phyloP scores from a whole-genome alignment of 768 basidiomycete species.

The Pleurotus eryngii region DNA sequence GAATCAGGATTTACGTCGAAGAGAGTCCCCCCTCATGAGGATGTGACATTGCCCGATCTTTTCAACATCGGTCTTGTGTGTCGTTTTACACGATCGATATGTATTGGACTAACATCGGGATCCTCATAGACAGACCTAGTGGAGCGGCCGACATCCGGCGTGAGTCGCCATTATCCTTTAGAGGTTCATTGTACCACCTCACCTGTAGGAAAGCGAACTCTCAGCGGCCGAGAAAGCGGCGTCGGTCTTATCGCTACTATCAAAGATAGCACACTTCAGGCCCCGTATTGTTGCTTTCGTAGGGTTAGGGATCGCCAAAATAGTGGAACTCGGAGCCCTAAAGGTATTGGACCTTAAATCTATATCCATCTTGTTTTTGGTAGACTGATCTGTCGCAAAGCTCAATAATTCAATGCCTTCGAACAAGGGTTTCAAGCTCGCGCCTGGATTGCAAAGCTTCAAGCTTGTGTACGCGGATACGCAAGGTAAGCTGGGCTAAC shows the following conservation, averaged over 20 bases:
- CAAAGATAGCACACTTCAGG: slow-evolving; percentile 51
- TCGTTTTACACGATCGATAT: background rate
- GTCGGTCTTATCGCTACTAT: slow-evolving; percentile 55
- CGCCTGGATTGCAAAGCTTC: slow-evolving; percentile 44
- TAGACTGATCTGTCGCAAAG: background rate
- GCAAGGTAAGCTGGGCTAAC: slow-evolving; percentile 9
- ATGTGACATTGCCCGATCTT: slow-evolving; percentile 51
- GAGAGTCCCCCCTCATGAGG: slow-evolving; percentile 53
- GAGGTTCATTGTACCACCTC: background rate
- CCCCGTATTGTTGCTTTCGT: slow-evolving; percentile 78
- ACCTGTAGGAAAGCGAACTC: slow-evolving; percentile 49
- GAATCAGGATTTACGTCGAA: slow-evolving; percentile 53
- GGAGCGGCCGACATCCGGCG: slow-evolving; percentile 64
- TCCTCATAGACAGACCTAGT: slow-evolving; percentile 73
- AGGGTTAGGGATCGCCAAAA: slow-evolving; percentile 59
- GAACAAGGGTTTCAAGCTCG: background rate
- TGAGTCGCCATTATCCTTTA: slow-evolving; percentile 18
- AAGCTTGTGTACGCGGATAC: slow-evolving; percentile 39
- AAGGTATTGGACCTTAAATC: background rate
- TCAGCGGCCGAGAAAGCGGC: slow-evolving; percentile 46
- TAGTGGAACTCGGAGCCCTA: slow-evolving; percentile 23
- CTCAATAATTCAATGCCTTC: background rate
- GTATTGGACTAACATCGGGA: background rate
- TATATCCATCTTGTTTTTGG: background rate
- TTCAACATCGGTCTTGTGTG: slow-evolving; percentile 69